Base-by-base conservation (phyloP, 495 filamentous ascomycete species). In the Penicillium daleae region DNA sequence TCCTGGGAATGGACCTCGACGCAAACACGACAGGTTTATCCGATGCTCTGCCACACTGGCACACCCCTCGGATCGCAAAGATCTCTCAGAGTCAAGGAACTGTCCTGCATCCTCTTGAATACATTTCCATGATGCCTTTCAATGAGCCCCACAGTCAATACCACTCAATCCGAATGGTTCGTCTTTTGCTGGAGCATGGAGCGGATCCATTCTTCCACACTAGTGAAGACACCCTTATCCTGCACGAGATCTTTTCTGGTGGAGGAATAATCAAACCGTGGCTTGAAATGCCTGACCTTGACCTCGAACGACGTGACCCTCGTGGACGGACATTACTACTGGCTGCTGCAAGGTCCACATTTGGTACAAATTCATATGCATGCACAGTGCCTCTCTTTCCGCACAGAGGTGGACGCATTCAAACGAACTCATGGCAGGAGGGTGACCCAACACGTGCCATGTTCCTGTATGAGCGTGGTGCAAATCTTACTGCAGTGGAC, bases 401-500 rank as follows among this genome's bases (percentile, higher is more conserved):
- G 12, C 46, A 56, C 12, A 29, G 57, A 9, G 57, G 48, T 46
- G 59, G 63, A 12, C 1, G 12, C 3, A 22, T 63, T 32, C 6
- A 0, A 17, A 37, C 26, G 4, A 22, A 65, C 31, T 12, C 40
- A 2, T 69, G 60, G 60, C 19, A 50, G 19, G 64, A 64, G 32
- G 67, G 65, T 4, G 67, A 67, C n/a, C 17, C 15, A 1, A 70
- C 64, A 10, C 67, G 67, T 26, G 59, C 67, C 2, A 67, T 67
- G 67, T 21, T 62, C 13, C 24, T 75, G 39, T 71, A 63, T 56
- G 62, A 71, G 19, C 56, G 37, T 21, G 72, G 72, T 1, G 66
- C 68, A 2, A 58, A 73, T 60, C 17, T 75, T 9, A 58, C 60
- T 2, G 70, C 62, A 19, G 50, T 62, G 0, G 70, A 73, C 53